phyloP scores from a whole-genome alignment of 139 green algal species.

The Chlorella ohadii region DNA sequence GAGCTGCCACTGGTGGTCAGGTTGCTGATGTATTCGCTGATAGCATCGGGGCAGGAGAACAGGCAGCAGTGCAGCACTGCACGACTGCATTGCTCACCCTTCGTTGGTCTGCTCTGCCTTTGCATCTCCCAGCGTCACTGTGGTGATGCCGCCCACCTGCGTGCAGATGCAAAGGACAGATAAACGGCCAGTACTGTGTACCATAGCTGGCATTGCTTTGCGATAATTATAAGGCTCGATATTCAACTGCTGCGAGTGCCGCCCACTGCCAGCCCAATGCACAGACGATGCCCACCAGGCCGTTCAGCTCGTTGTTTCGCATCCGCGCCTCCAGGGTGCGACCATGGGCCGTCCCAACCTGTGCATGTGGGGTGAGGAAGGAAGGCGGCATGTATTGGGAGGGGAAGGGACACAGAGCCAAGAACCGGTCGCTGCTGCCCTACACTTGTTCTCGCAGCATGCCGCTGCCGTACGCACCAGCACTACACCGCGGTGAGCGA shows the following conservation, averaged over 20 bases:
- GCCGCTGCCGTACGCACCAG: constrained; percentile 54
- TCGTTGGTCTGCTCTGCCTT: constrained; percentile 49
- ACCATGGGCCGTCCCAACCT: constrained; percentile 83
- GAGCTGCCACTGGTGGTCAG: not conserved
- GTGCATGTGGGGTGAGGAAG: not conserved
- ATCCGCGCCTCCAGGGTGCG: constrained; percentile 69
- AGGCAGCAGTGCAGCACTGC: not conserved
- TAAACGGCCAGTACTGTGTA: too few relatives aligned
- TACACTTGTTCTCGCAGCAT: too few relatives aligned
- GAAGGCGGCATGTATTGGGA: not conserved
- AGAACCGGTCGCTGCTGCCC: too few relatives aligned
- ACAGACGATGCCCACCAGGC: constrained; percentile 74
- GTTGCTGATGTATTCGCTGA: not conserved
- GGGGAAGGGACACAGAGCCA: too few relatives aligned
- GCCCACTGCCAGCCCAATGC: too few relatives aligned
- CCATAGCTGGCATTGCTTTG: too few relatives aligned
- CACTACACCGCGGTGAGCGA: constrained; percentile 85
- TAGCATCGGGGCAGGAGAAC: not conserved
- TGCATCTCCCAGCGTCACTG: constrained; percentile 78
- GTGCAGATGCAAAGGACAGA: too few relatives aligned
- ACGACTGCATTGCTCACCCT: not conserved
- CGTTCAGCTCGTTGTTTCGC: constrained; percentile 85
- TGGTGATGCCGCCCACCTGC: constrained; percentile 48
- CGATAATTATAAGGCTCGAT: too few relatives aligned
- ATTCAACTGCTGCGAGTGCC: too few relatives aligned